Percentiles rank a stretch among this genome's conserved stretches.
Conservation (phyloP, 805 yeast species). For the Starmerella apicola region DNA sequence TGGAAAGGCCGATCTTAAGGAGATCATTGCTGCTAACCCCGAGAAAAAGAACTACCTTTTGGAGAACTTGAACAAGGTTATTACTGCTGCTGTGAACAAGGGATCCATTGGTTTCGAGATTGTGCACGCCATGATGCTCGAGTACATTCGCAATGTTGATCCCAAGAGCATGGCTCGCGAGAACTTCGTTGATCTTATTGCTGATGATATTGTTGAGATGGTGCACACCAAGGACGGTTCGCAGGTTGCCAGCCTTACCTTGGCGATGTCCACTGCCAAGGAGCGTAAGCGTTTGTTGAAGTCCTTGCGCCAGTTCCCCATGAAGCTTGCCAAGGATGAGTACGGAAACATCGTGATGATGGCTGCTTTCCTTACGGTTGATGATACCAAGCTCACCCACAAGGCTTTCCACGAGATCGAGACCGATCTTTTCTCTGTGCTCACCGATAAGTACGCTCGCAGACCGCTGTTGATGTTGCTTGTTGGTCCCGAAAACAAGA, state of each 20-base stretch:
- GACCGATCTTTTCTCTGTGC: conserved; percentile 35
- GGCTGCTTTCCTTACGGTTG: conserved; percentile 72
- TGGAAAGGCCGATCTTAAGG: conserved; percentile 47
- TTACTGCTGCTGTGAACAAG: conserved; percentile 81
- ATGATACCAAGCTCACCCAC: conserved; percentile 75
- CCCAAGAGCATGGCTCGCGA: conserved; percentile 42
- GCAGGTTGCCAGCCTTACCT: conserved; percentile 71
- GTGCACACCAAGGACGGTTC: conserved; percentile 93
- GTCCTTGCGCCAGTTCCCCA: conserved; percentile 62
- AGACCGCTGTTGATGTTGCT: conserved; percentile 77
- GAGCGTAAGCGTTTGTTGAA: conserved; percentile 74
- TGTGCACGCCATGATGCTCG: conserved; percentile 91
- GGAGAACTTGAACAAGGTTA: conserved; percentile 66
- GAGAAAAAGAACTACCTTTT: conserved; percentile 71
- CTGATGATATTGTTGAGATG: conserved; percentile 84
- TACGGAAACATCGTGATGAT: conserved; percentile 73
- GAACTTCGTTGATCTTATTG: conserved; percentile 69
- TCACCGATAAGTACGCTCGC: conserved; percentile 66
- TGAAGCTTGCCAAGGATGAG: conserved; percentile 67
- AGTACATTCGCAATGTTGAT: conserved; percentile 61
- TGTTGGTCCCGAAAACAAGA: conserved; percentile 57
- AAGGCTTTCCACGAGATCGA: conserved; percentile 54
- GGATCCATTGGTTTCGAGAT: conserved; percentile 95
- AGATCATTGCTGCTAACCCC: conserved; percentile 51
- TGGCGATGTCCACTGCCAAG: conserved; percentile 79